Percentiles rank a stretch among this genome's conserved stretches.
Conservation (phyloP, 208 protist species). For the Leishmania lainsoni region DNA sequence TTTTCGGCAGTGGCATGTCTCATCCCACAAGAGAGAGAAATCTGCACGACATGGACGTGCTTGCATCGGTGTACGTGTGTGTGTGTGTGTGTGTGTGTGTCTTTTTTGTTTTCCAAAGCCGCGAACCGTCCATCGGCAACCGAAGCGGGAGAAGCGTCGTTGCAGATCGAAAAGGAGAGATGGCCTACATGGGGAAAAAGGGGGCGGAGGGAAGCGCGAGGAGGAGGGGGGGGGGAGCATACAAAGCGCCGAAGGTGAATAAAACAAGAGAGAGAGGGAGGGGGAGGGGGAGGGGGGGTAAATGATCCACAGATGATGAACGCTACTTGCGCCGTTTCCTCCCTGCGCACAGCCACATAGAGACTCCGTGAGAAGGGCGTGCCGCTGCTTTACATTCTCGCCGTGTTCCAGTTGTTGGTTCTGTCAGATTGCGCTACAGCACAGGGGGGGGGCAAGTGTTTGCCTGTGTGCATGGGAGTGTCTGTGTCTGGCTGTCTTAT, state of each 20-base stretch:
- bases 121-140: too few species aligned
- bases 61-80: not conserved
- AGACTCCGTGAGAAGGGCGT: too few species aligned
- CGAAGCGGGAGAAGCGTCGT: not conserved
- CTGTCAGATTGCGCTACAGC: too few species aligned
- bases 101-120: not conserved
- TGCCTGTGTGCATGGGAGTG: too few species aligned
- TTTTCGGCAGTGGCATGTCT: not conserved
- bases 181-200: not conserved
- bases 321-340: not conserved
- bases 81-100: not conserved
- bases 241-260: not conserved
- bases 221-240: not conserved
- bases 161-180: not conserved
- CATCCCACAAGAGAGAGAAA: not conserved
- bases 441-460: too few species aligned
- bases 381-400: too few species aligned
- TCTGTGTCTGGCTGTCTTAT: not conserved
- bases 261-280: not conserved
- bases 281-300: not conserved
- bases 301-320: not conserved
- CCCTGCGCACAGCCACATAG: not conserved
- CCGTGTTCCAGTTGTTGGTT: too few species aligned
- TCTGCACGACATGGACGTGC: not conserved
- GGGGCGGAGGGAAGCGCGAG: not conserved